Evolutionary conservation across 495 filamentous ascomycete species (phyloP).

Genomic region (Rostrohypoxylon terebratum): DNA sequence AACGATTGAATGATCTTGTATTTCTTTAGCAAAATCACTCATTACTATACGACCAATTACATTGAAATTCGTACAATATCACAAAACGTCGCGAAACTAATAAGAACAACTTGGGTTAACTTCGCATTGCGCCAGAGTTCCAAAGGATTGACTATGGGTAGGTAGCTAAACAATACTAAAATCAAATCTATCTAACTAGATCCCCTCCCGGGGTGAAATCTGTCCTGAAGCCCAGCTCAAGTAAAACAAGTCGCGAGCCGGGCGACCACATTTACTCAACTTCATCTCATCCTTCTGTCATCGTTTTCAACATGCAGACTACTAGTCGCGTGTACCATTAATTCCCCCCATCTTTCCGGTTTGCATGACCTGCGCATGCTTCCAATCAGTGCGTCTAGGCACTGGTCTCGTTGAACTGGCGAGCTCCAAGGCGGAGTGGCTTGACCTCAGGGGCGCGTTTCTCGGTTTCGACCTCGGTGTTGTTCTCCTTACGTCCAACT

Average conservation of each 20-base stretch:
- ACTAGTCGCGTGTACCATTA: neutral
- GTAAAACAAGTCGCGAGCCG: slow-evolving; percentile 21
- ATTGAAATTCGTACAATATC: neutral
- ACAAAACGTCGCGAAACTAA: neutral
- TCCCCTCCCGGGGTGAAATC: slow-evolving; percentile 29
- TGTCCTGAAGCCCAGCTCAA: slow-evolving; percentile 38
- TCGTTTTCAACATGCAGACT: neutral
- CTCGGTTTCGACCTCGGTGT: slow-evolving; percentile 19
- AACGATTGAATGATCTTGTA: no score
- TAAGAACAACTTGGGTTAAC: neutral
- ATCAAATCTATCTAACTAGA: slow-evolving; percentile 27
- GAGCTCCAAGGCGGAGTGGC: slow-evolving; percentile 2
- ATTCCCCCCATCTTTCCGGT: neutral
- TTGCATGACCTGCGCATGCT: neutral
- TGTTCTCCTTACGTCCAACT: slow-evolving; percentile 13
- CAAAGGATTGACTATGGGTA: slow-evolving; percentile 1
- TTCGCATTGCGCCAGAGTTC: neutral
- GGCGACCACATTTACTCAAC: slow-evolving; percentile 4
- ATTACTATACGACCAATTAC: neutral
- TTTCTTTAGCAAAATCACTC: no score
- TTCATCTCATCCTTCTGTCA: neutral
- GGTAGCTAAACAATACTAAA: neutral
- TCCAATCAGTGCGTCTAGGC: slow-evolving; percentile 1
- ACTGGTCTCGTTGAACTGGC: slow-evolving; percentile 23
- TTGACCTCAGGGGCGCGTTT: slow-evolving; percentile 20